Base-by-base conservation (phyloP, 805 yeast species). In the Zygosaccharomyces siamensis region DNA sequence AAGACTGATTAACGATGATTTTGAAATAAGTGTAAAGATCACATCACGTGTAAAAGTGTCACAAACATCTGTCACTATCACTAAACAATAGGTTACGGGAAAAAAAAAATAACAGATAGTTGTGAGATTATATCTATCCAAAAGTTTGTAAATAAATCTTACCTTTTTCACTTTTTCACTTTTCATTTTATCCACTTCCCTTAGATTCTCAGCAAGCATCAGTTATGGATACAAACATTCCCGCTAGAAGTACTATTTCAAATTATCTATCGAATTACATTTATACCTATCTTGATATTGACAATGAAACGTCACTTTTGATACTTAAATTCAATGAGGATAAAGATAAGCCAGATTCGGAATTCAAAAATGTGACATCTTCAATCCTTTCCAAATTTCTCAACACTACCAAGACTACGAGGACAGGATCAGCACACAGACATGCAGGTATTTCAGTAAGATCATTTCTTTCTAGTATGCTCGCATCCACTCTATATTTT, bases 401-500 rank as follows among this genome's bases (percentile, higher is more conserved):
- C 31, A 74, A 75, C 52, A 77, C 80, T 2, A 69, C 80, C 3
- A 41, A 26, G 78, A 76, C 80, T 2, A 68, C 80, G 5, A 79
- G 82, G 57, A 72, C 78, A 0, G 85, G 85, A 0, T 65, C 74
- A 18, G 86, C 86, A 1, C 86, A 81, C 48, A 59, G 63, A 11
- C 73, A 80, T 0, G 74, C 77, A 14, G 92, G 84, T 3, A 74
- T 81, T 1, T 77, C 86, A 0, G 64, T 83, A 7, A 69, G 75
- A 32, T 70, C 82, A 0, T 76, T 86, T 47, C 45, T 81, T 3
- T 77, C 81, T 20, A 77, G 88, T 0, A 60, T 86, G 37, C 63
- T 72, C 8, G 71, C 81, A 3, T 79, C 92, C 0, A 55, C 78
- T 1, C 58, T 78, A 0, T 72, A 79, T 43, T 83, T 85, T 57